Evolutionary conservation across 179 eudicot species (phyloP), one percentile per base, ranked within the genome.

Genomic region (Silene noctiflora): DNA sequence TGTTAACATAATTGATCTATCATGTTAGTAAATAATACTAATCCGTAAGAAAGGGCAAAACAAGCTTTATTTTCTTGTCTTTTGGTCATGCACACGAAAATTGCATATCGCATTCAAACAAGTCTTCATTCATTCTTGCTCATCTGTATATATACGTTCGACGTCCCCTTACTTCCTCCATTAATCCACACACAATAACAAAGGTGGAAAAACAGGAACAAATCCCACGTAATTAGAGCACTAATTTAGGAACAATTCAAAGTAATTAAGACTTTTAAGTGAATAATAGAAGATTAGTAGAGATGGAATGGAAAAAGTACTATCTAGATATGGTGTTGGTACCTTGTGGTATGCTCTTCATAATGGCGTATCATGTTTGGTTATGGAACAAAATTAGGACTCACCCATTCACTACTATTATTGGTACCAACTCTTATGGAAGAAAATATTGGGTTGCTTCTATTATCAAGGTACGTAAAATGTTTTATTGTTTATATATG

Each of bases 271-370:
- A 35, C 8, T 35, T 35, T 65, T 29, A 71, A 48, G 42, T 31
- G 29, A 27, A 27, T 27, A 27, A 27, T 27, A 27, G 29, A n/a
- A n/a, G 1, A 27, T 2, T 27, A 27, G 29, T 27, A 27, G 29
- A 27, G 17, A 92, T 92, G 99, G 97, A 92, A 79, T 95, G 97
- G 96, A 91, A 69, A 74, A 92, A 87, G 31, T 82, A 83, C 63
- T 92, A 92, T 73, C 77, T 95, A 35, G 99, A 95, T 76, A 75
- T 92, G 65, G 44, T 95, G 8, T 76, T 95, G 61, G 97, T 95
- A 56, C 99, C 97, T 3, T 72, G 77, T 51, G 91, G 93, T 8
- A 69, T 92, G 10, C 56, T 83, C 14, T 71, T 85, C 21, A 55
- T 79, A 22, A 48, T 74, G 24, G 79, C 75, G 1, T 95, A 95